Percentiles rank a stretch among this genome's conserved stretches.
Evolutionary conservation across 345 rosid species (phyloP).

Genomic region (Geranium brycei): DNA sequence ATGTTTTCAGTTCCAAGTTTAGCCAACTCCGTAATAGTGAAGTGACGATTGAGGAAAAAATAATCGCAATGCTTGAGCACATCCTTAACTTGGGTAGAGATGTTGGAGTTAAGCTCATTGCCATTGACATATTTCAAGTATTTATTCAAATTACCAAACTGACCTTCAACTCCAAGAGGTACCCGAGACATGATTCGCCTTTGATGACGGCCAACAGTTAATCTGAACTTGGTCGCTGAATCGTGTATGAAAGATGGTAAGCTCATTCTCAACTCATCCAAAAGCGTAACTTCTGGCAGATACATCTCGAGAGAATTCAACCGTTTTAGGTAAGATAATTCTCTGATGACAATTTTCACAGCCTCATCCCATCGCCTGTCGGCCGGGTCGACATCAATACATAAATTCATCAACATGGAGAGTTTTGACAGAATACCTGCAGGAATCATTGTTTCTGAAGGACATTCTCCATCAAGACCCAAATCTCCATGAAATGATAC

Average conservation of each 20-base stretch:
- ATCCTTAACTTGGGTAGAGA: neutral
- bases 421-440: neutral
- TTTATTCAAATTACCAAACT: neutral
- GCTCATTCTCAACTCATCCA: neutral
- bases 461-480: neutral
- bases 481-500: constrained; percentile 4
- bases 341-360: neutral
- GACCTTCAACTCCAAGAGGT: neutral
- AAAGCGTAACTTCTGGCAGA: neutral
- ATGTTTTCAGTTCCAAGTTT: constrained; percentile 3
- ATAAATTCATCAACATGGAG: neutral
- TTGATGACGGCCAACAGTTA: constrained; percentile 1
- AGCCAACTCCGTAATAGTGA: neutral
- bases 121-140: constrained; percentile 8
- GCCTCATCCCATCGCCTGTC: neutral
- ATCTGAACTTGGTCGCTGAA: neutral
- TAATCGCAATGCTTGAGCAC: constrained; percentile 4
- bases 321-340: neutral
- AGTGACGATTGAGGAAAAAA: constrained; percentile 7
- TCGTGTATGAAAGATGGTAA: neutral
- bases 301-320: neutral
- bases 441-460: neutral
- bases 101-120: neutral
- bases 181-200: constrained; percentile 1
- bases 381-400: neutral